Evolutionary conservation across 805 yeast genomes (phyloP), one percentile per base, ranked within the genome.

Genomic region (Yarrowia bubula): DNA sequence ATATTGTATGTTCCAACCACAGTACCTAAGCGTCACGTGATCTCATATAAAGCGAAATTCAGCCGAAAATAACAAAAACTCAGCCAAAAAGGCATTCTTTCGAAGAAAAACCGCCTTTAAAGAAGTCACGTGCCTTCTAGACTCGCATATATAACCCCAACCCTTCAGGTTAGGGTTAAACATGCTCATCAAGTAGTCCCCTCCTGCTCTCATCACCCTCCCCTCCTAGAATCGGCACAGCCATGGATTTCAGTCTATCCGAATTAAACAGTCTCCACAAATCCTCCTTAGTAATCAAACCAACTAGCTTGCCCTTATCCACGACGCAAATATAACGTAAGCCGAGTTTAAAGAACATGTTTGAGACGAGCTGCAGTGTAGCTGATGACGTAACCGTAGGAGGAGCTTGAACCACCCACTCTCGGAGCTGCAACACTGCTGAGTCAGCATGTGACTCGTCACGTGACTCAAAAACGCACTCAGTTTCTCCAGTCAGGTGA

Each of bases 271-370:
- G 46, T 14, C 48, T 22, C 73, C 75, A 75, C 5, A 74, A 41
- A 63, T 78, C 81, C 28, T 71, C 72, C 57, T 75, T 71, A 15
- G 79, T 76, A 18, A 80, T 65, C 8, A 79, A 41, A 2, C 84
- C 83, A 55, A 69, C 69, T 18, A 79, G 68, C 31, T 66, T 58
- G 53, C 78, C 72, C 32, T 51, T 64, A 67, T 70, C 35, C 55
- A 75, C 68, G 51, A 72, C 66, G 72, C 78, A 55, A 72, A 77
- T 65, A 72, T 73, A 64, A 69, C 72, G 46, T 14, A 79, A 65
- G 7, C 80, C 80, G 68, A 81, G 68, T 55, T 75, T 75, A 66
- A 77, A 77, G 61, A 81, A 76, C 65, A 79, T 71, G 47, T 74
- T 75, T 47, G 77, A 77, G 0, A 72, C 77, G 0, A 81, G 74